Base-by-base conservation (phyloP, 345 rosid species). In the Atalantia buxifolia region DNA sequence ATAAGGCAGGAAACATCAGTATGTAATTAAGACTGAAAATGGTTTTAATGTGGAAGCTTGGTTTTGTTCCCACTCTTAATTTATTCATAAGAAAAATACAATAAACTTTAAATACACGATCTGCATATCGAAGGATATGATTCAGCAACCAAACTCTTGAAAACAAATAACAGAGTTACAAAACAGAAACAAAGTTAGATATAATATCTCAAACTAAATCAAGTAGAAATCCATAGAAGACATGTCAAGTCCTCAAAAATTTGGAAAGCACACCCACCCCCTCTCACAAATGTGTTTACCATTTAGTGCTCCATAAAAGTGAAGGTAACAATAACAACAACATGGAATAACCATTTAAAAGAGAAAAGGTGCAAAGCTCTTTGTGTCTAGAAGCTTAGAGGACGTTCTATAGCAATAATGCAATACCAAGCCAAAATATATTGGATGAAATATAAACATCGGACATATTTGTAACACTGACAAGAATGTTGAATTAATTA, bases 1-100 rank as follows among this genome's bases (percentile, higher is more conserved):
- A 79, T 61, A 79, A 13, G 16, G 30, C 69, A 83, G 63, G 71
- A 78, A 76, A 78, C 74, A 63, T 65, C 69, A 82, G 65, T 50
- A 65, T 27, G 38, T 33, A 72, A 72, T n/a, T 35, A 57, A 4
- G 55, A 45, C 42, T 3, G 10, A 72, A 57, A 4, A n/a, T 4
- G 13, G 24, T 12, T 2, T 9, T 30, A 31, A 24, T 1, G 7
- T 5, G 13, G 69, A 38, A 22, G n/a, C 14, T 21, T 21, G 10
- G 36, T 35, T 33, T 33, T 1, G 42, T 3, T 50, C 21, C 22
- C 21, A 4, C 56, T 50, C 56, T 16, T 50, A 50, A 50, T 13
- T 50, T 16, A 50, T 50, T 50, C 56, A 50, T 50, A 50, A 4
- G 56, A 14, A 59, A 73, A 74, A 40, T 24, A 9, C 35, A 60